A percentile compares a stretch with the other conserved stretches of the same genome.
Conservation (phyloP, 2,329 filamentous ascomycete genomes). For the Phyllosticta citriasiana region DNA sequence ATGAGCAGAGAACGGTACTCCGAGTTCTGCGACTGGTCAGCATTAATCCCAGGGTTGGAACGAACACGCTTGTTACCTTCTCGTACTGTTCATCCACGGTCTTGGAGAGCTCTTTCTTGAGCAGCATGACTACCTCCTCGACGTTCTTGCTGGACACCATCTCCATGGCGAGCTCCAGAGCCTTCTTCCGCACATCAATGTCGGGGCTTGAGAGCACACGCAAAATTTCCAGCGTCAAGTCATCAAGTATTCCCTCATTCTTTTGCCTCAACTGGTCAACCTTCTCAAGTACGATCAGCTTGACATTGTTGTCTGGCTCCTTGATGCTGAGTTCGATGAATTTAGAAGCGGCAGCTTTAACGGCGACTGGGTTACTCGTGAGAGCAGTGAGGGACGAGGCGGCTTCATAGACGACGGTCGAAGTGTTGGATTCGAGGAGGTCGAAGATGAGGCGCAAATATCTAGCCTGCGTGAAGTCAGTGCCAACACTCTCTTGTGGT, state of each 20-base stretch:
- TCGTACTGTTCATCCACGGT: slow-evolving; percentile 98
- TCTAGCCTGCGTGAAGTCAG: slow-evolving; percentile 48
- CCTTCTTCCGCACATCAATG: slow-evolving; percentile 89
- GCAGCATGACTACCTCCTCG: slow-evolving; percentile 86
- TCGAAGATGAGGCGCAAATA: slow-evolving; percentile 96
- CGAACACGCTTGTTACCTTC: slow-evolving; percentile 40
- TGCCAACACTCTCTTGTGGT: neutral
- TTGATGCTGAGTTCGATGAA: slow-evolving; percentile 97
- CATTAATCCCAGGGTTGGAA: neutral
- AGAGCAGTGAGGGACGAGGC: slow-evolving; percentile 88
- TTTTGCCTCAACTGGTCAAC: slow-evolving; percentile 79
- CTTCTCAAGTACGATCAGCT: slow-evolving; percentile 91
- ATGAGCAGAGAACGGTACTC: slow-evolving; percentile 94
- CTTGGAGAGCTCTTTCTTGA: slow-evolving; percentile 97
- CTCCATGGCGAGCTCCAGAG: slow-evolving; percentile 78
- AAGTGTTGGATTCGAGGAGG: slow-evolving; percentile 81
- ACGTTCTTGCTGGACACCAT: slow-evolving; percentile 99
- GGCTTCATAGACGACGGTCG: slow-evolving; percentile 94
- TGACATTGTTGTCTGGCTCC: slow-evolving; percentile 98
- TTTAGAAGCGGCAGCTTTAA: slow-evolving; percentile 91
- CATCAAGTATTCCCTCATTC: slow-evolving; percentile 85
- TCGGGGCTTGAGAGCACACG: slow-evolving; percentile 91
- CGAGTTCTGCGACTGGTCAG: slow-evolving; percentile 47
- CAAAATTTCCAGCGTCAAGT: slow-evolving; percentile 93
- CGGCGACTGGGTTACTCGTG: slow-evolving; percentile 92